Evolutionary conservation across 139 green algal genomes (phyloP).

Genomic region (Chlamydomonas applanata): DNA sequence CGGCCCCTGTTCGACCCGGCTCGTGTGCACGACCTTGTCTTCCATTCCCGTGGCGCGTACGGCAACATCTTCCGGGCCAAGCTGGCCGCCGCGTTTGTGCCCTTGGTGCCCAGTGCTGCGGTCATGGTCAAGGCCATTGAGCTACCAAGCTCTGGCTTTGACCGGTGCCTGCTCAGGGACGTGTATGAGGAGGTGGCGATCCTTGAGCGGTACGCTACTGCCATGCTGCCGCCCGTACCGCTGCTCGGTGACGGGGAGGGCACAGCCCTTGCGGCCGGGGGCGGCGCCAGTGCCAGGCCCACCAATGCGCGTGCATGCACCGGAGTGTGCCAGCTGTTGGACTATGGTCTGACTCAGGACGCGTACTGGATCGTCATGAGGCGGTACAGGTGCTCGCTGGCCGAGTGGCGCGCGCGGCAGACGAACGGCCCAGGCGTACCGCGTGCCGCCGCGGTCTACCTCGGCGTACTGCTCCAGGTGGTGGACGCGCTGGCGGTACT

Average conservation of each 20-base stretch:
- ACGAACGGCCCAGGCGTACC: constrained; percentile 10
- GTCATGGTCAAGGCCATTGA: constrained; percentile 67
- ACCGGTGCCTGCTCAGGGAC: constrained; percentile 63
- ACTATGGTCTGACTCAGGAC: constrained; percentile 68
- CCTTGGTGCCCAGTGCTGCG: background rate
- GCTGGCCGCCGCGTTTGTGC: constrained; percentile 1
- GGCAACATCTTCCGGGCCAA: constrained; percentile 51
- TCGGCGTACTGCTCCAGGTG: constrained; percentile 58
- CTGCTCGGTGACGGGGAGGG: background rate
- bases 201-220: constrained; percentile 48
- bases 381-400: constrained; percentile 65
- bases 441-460: constrained; percentile 43
- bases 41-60: constrained; percentile 53
- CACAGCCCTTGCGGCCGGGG: background rate
- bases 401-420: constrained; percentile 57
- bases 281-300: background rate
- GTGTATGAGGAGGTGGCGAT: constrained; percentile 71
- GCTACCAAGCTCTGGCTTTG: constrained; percentile 46
- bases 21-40: constrained; percentile 42
- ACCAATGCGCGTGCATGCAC: background rate
- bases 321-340: constrained; percentile 55
- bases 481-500: constrained; percentile 45
- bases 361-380: constrained; percentile 69
- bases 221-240: background rate
- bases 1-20: constrained; percentile 41